phyloP scores from a whole-genome alignment of 148 eudicot genomes.

The Heliosperma pusillum region DNA sequence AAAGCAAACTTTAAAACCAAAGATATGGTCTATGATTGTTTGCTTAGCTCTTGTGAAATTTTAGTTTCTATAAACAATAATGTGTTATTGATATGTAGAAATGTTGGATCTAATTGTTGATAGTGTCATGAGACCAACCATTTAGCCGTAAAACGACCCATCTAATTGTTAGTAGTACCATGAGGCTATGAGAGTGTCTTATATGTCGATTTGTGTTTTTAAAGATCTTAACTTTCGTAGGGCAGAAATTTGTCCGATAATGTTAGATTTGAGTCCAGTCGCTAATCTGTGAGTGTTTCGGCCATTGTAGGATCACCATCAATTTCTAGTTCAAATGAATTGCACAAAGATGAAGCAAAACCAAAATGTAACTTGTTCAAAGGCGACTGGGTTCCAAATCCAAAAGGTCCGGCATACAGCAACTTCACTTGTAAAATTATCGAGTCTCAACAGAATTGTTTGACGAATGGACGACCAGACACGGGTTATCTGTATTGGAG shows the following conservation, averaged over 20 bases:
- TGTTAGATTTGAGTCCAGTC: neutral
- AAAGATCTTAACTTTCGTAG: neutral
- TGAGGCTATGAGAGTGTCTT: neutral
- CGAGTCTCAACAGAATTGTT: slow-evolving; percentile 70
- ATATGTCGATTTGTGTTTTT: neutral
- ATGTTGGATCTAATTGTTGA: too few species aligned
- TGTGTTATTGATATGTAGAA: neutral
- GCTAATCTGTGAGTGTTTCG: neutral
- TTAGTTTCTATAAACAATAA: neutral
- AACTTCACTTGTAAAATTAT: slow-evolving; percentile 52
- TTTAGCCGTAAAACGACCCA: too few species aligned
- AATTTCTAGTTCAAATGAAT: neutral
- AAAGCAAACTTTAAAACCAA: neutral
- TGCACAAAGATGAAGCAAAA: slow-evolving; percentile 21
- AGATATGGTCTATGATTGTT: neutral
- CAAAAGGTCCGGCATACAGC: slow-evolving; percentile 54
- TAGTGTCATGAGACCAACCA: neutral
- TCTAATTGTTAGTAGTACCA: neutral
- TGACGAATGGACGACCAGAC: slow-evolving; percentile 85
- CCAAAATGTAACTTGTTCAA: slow-evolving; percentile 60
- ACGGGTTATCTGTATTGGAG: slow-evolving; percentile 61
- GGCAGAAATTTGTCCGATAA: neutral
- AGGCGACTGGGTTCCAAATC: slow-evolving; percentile 69
- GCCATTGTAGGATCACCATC: slow-evolving; percentile 14
- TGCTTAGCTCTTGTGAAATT: neutral